Evolutionary conservation across 2,329 filamentous ascomycete genomes (phyloP), one percentile per base, ranked within the genome.

Genomic region (Verticillium dahliae): DNA sequence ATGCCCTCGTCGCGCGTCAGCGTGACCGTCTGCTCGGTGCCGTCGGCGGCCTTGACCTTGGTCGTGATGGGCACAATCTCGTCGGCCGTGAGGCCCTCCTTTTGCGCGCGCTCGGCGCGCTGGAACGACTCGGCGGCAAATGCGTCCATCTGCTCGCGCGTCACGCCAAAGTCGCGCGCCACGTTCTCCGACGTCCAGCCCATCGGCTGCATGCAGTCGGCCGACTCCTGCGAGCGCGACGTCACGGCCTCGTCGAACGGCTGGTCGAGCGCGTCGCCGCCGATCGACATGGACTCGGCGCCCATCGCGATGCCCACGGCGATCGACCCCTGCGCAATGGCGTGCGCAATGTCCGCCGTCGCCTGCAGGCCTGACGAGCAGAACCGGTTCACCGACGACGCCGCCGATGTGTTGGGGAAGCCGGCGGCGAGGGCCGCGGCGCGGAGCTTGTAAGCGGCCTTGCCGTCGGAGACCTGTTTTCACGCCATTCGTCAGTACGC

Each of bases 171-270:
- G 78, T 98, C 95, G 57, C 86, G 86, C 69, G 89, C 92, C 34
- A 99, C 92, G 73, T 98, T 98, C 81, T 99, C 95, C 63, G 90
- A 94, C 2, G 95, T 99, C 85, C 96, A 96, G 27, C 95, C 95
- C 95, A 99, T 99, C 67, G 94, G 90, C 82, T 92, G 86, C 86
- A 94, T 86, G 82, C 92, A 95, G 78, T 98, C 94, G 56, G 76
- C 76, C 0, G 92, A 85, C 72, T 97, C 91, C 73, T 92, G 89
- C 78, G 84, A 90, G 70, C 82, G 79, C 68, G 79, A 74, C 56
- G 91, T 79, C 63, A 98, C 86, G 65, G 89, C 87, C 66, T 89
- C 86, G 74, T 92, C 88, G 76, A 97, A 95, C 4, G 90, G 88
- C 65, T 85, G 76, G 55, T 87, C 85, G 41, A 92, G 81, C 27